phyloP scores from a whole-genome alignment of 352 stramenopile genomes.

The Globisporangium megalacanthum region DNA sequence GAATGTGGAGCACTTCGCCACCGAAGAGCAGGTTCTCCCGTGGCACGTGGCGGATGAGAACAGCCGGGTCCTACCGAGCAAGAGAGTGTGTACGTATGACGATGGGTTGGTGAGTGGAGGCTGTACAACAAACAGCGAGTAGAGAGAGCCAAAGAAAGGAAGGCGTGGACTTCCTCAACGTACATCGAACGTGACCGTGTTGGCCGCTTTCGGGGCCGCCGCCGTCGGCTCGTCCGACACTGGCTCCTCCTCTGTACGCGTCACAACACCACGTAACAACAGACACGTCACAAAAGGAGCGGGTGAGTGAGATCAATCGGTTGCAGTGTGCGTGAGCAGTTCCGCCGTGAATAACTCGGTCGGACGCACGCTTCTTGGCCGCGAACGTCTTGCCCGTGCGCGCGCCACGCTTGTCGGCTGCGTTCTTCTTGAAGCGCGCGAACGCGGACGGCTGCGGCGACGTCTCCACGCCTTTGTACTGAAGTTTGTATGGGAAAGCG shows the following conservation, averaged over 20 bases:
- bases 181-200: constrained; percentile 56
- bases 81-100: neutral
- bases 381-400: constrained; percentile 70
- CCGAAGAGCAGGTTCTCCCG: constrained; percentile 46
- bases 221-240: constrained; percentile 15
- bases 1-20: constrained; percentile 73
- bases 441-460: constrained; percentile 42
- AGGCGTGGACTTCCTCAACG: neutral
- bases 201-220: constrained; percentile 14
- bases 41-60: constrained; percentile 23
- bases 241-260: constrained; percentile 17
- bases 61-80: constrained; percentile 39
- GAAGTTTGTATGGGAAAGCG: neutral
- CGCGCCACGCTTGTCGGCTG: constrained; percentile 42
- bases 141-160: neutral
- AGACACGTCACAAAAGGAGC: constrained; percentile 4
- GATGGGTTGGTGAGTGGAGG: too few species aligned
- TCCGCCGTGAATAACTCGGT: neutral
- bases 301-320: neutral
- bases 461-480: constrained; percentile 59
- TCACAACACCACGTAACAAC: too few species aligned
- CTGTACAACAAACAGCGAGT: too few species aligned
- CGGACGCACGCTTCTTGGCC: constrained; percentile 24
- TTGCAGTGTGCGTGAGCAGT: too few species aligned
- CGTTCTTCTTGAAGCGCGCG: constrained; percentile 47